Evolutionary conservation across 495 filamentous ascomycete species (phyloP).

Genomic region (Astrothelium macrocarpum): DNA sequence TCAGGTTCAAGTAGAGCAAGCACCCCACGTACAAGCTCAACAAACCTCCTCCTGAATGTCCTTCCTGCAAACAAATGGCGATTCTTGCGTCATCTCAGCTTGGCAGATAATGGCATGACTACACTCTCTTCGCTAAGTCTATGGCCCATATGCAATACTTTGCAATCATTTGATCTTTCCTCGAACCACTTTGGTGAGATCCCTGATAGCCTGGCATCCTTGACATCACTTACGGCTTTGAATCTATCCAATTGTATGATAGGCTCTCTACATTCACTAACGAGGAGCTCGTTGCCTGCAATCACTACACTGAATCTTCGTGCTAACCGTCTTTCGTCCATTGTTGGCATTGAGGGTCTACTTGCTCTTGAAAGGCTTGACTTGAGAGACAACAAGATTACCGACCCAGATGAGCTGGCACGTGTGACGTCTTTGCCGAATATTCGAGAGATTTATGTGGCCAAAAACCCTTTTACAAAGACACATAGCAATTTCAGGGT

Average conservation of each 20-base stretch:
- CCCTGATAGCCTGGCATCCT: constrained; percentile 72
- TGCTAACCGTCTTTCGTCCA: constrained; percentile 74
- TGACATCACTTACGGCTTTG: constrained; percentile 74
- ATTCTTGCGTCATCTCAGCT: constrained; percentile 79
- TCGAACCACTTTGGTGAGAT: constrained; percentile 84
- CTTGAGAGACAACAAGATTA: constrained; percentile 80
- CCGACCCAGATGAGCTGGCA: constrained; percentile 83
- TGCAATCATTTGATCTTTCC: constrained; percentile 86
- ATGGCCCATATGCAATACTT: constrained; percentile 68
- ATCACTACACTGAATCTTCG: constrained; percentile 90
- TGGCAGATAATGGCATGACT: constrained; percentile 84
- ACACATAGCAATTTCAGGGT: constrained; percentile 78
- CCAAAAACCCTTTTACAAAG: constrained; percentile 80
- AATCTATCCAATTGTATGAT: constrained; percentile 98
- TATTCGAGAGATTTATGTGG: constrained; percentile 82
- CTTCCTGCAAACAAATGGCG: constrained; percentile 85
- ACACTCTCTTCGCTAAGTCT: constrained; percentile 64
- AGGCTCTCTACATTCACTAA: constrained; percentile 80
- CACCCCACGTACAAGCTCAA: constrained; percentile 61
- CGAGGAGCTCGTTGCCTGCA: constrained; percentile 77
- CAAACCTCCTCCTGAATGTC: constrained; percentile 58
- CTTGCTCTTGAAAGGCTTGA: constrained; percentile 83
- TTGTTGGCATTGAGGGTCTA: constrained; percentile 84
- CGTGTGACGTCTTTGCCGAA: constrained; percentile 84
- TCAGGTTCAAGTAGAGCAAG: constrained; percentile 79